Conservation (phyloP, 805 yeast species). For the Saturnispora galanensis region DNA sequence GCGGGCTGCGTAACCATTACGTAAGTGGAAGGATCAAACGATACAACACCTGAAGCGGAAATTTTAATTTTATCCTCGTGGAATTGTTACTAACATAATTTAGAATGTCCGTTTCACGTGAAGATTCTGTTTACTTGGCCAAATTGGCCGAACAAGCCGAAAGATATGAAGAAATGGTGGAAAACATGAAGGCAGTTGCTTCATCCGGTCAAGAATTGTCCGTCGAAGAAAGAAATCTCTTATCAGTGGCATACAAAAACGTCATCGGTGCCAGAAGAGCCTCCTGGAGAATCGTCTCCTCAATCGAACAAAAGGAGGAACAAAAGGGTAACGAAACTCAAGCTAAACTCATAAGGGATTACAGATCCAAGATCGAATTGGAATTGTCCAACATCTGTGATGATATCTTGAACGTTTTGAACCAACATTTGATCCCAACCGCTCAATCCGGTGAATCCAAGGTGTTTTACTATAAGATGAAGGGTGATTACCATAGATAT, state of each 20-base stretch:
- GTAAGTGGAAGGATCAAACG: no score
- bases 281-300: conserved; percentile 97
- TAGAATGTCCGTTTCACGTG: conserved; percentile 76
- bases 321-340: conserved; percentile 90
- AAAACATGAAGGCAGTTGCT: conserved; percentile 96
- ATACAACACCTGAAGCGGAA: no score
- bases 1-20: conserved; percentile 6
- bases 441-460: conserved; percentile 96
- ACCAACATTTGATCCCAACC: conserved; percentile 82
- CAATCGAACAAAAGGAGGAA: conserved; percentile 97
- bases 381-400: conserved; percentile 91
- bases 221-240: conserved; percentile 94
- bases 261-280: conserved; percentile 99
- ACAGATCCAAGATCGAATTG: conserved; percentile 88
- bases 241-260: conserved; percentile 96
- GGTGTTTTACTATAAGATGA: conserved; percentile 98
- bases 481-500: conserved; percentile 99
- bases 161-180: conserved; percentile 99
- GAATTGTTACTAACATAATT: conserved; percentile 3
- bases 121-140: conserved; percentile 96
- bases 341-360: conserved; percentile 81
- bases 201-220: conserved; percentile 90
- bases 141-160: conserved; percentile 99
- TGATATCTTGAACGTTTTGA: conserved; percentile 81
- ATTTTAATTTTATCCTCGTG: no score